Conservation (phyloP, 2,329 filamentous ascomycete species). For the Lasiodiplodia theobromae region DNA sequence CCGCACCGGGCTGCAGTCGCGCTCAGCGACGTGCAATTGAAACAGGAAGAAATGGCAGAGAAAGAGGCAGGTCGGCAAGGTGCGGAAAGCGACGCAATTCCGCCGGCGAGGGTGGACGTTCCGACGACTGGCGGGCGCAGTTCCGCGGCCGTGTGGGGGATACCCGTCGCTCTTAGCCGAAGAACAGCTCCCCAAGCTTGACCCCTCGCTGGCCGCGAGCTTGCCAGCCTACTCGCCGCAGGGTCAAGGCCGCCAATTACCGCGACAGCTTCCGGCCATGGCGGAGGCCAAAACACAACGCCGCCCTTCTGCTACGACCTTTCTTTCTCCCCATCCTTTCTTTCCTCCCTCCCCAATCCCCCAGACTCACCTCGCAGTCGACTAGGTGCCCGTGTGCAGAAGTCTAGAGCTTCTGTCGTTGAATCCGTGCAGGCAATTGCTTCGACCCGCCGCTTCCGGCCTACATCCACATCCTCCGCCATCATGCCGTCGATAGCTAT, state of each 20-base stretch:
- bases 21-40: neutral
- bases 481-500: slow-evolving; percentile 27
- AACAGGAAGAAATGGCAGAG: neutral
- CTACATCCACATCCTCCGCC: neutral
- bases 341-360: neutral
- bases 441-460: neutral
- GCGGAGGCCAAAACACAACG: slow-evolving; percentile 13
- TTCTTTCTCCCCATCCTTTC: neutral
- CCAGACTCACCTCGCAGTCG: neutral
- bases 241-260: slow-evolving; percentile 20
- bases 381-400: neutral
- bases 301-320: neutral
- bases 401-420: neutral
- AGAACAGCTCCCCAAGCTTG: slow-evolving; percentile 4
- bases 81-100: slow-evolving; percentile 1
- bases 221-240: neutral
- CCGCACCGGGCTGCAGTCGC: neutral
- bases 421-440: neutral
- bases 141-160: slow-evolving; percentile 20
- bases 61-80: neutral
- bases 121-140: slow-evolving; percentile 23
- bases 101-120: slow-evolving; percentile 11
- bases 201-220: neutral
- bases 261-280: slow-evolving; percentile 25
- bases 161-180: slow-evolving; percentile 26